Evolutionary conservation across 1,139 yeast species (phyloP).

Genomic region (Candida albicans): DNA sequence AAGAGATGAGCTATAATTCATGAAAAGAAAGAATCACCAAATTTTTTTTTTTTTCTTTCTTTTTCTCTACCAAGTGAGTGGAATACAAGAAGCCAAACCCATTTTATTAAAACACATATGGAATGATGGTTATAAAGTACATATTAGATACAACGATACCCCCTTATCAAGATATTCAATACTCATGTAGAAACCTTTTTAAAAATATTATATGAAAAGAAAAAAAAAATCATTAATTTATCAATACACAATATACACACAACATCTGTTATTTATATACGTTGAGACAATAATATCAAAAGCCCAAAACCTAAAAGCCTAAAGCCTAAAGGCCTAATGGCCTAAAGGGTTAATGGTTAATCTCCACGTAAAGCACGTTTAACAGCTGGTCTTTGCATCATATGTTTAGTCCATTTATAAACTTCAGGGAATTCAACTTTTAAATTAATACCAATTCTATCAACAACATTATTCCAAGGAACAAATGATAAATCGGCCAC

Average conservation of each 20-base stretch:
- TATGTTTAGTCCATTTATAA: constrained; percentile 89
- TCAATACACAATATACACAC: too few relatives aligned
- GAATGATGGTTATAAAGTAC: too few relatives aligned
- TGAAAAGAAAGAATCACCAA: neutral
- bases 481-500: constrained; percentile 91
- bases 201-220: too few relatives aligned
- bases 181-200: too few relatives aligned
- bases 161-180: neutral
- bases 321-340: too few relatives aligned
- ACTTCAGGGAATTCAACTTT: constrained; percentile 92
- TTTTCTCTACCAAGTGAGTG: neutral
- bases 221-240: too few relatives aligned
- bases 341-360: too few relatives aligned
- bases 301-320: too few relatives aligned
- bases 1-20: neutral
- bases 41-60: neutral
- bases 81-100: neutral
- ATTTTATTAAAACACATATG: too few relatives aligned
- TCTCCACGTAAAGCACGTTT: constrained; percentile 74
- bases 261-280: too few relatives aligned
- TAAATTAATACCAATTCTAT: constrained; percentile 84
- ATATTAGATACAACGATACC: neutral
- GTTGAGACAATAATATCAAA: too few relatives aligned
- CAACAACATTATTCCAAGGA: constrained; percentile 97
- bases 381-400: constrained; percentile 89